These are phyloP conservation scores for Claviceps pazoutovae DNA, from an alignment of 2,329 filamentous ascomycete species.

Conservation along the genomic window DNA sequence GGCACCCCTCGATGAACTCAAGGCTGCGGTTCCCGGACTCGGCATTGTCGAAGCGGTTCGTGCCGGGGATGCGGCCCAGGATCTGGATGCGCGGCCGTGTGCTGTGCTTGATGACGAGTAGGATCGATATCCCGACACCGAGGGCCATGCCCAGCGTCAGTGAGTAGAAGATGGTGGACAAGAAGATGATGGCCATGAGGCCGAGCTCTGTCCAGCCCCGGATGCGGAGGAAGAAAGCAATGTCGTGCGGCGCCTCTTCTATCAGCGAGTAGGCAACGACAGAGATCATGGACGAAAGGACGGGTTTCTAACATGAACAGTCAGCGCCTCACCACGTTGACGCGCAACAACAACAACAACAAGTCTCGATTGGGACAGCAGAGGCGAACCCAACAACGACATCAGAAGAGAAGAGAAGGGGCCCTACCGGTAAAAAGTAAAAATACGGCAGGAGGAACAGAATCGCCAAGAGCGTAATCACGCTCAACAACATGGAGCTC, in stretches of 20 bases:
- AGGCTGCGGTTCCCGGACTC: conserved; percentile 58
- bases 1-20: conserved; percentile 79
- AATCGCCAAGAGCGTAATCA: conserved; percentile 71
- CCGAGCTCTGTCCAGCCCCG: conserved; percentile 73
- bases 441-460: conserved; percentile 79
- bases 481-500: conserved; percentile 74
- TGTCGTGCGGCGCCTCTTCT: conserved; percentile 87
- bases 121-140: conserved; percentile 77
- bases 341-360: too few relatives aligned
- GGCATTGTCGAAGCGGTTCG: conserved; percentile 74
- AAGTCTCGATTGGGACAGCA: too few relatives aligned
- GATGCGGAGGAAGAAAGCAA: conserved; percentile 77
- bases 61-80: conserved; percentile 74
- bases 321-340: too few relatives aligned
- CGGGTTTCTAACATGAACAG: conserved; percentile 58
- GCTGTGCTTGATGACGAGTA: conserved; percentile 80
- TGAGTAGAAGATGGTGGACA: conserved; percentile 89
- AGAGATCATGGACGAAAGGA: conserved; percentile 84
- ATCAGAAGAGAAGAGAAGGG: neutral
- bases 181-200: conserved; percentile 82
- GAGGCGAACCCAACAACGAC: neutral
- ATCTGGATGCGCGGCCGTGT: conserved; percentile 94
- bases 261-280: conserved; percentile 91
- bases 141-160: conserved; percentile 86
- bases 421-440: conserved; percentile 81